Evolutionary conservation across 495 filamentous ascomycete genomes (phyloP).

Genomic region (Margaritispora aquatica): DNA sequence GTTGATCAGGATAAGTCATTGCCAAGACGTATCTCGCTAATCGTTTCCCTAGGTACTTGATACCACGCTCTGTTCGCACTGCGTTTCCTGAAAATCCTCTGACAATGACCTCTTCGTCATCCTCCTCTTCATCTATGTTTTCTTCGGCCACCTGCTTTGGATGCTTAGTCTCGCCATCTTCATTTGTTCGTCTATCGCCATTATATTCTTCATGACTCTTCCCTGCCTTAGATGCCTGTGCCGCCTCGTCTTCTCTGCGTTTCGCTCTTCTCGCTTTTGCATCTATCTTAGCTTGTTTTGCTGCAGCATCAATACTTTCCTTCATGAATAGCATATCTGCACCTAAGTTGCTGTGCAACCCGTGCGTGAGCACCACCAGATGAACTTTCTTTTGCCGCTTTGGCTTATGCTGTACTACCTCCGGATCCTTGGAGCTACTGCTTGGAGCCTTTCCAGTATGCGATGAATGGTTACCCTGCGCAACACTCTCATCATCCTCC

Average conservation of each 20-base stretch:
- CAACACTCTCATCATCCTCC: constrained; percentile 35
- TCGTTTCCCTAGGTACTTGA: constrained; percentile 93
- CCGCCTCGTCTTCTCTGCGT: constrained; percentile 26
- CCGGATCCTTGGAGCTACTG: too few species aligned
- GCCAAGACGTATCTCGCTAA: constrained; percentile 84
- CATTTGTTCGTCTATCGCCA: constrained; percentile 15
- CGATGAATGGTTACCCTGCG: too few species aligned
- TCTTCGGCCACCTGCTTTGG: constrained; percentile 20
- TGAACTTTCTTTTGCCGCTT: constrained; percentile 69
- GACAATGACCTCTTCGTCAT: constrained; percentile 89
- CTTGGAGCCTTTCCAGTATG: constrained; percentile 14
- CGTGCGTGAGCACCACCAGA: constrained; percentile 88
- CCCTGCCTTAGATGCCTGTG: constrained; percentile 10
- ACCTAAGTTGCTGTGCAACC: constrained; percentile 93
- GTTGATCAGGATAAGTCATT: constrained; percentile 90
- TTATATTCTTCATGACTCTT: constrained; percentile 2
- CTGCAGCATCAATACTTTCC: constrained; percentile 86
- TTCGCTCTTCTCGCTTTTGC: constrained; percentile 48
- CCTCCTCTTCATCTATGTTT: constrained; percentile 38
- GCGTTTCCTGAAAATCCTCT: constrained; percentile 88
- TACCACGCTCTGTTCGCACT: constrained; percentile 84
- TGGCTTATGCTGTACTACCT: too few species aligned
- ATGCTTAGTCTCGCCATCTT: constrained; percentile 11
- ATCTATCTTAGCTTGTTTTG: constrained; percentile 58
- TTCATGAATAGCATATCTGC: constrained; percentile 96